Conservation (phyloP, 108 stramenopile species). For the Pseudonitzschia delicatissima region DNA sequence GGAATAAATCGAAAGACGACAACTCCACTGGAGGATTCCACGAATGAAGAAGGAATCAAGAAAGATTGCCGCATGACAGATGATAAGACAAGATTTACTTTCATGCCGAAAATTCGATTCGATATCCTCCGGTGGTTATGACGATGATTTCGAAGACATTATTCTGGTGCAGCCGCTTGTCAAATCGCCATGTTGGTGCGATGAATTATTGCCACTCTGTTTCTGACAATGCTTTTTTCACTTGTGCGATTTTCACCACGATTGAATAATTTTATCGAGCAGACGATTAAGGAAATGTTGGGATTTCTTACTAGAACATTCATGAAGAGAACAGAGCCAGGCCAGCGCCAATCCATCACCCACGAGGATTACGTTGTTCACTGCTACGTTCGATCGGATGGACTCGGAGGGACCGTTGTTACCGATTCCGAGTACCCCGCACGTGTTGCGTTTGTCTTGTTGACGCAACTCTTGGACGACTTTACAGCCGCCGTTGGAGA, state of each 20-base stretch:
- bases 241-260: not conserved
- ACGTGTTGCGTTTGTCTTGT: constrained; percentile 95
- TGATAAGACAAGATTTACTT: not conserved
- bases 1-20: not conserved
- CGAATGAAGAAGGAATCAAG: no score
- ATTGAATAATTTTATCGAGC: not conserved
- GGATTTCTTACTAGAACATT: constrained; percentile 98
- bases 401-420: constrained; percentile 89
- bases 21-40: not conserved
- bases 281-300: constrained; percentile 96
- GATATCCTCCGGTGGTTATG: not conserved
- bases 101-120: no score
- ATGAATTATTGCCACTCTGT: not conserved
- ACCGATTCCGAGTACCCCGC: constrained; percentile 97
- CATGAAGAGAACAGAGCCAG: constrained; percentile 92
- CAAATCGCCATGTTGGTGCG: no score
- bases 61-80: not conserved
- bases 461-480: constrained; percentile 95
- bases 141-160: not conserved
- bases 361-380: constrained; percentile 98
- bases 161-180: not conserved
- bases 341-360: constrained; percentile 97
- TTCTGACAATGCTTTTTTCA: not conserved
- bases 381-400: constrained; percentile 95
- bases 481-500: constrained; percentile 67